Evolutionary conservation across 2,329 filamentous ascomycete species (phyloP).

Genomic region (Aspergillus brunneoviolaceus): DNA sequence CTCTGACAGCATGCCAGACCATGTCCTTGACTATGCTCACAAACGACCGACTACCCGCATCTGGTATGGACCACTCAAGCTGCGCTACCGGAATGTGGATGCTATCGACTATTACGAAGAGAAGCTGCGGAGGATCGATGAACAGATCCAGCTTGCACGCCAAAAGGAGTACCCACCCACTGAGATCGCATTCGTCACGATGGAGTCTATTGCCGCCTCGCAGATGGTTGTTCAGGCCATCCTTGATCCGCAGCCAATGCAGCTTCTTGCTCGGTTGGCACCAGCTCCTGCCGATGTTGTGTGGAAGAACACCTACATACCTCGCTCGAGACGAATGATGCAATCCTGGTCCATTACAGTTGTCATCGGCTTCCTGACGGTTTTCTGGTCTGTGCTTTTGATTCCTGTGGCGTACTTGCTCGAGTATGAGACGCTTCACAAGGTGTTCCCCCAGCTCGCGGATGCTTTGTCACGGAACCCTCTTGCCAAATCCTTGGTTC

Average conservation of each 20-base stretch:
- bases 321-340: slow-evolving; percentile 69
- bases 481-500: slow-evolving; percentile 72
- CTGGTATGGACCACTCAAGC: slow-evolving; percentile 72
- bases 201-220: slow-evolving; percentile 87
- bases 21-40: slow-evolving; percentile 47
- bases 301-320: slow-evolving; percentile 89
- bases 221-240: slow-evolving; percentile 97
- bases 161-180: slow-evolving; percentile 74
- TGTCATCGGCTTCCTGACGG: slow-evolving; percentile 76
- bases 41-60: slow-evolving; percentile 68
- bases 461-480: slow-evolving; percentile 66
- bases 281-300: slow-evolving; percentile 90
- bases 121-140: slow-evolving; percentile 74
- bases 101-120: slow-evolving; percentile 95
- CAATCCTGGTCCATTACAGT: slow-evolving; percentile 81
- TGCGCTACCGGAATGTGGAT: slow-evolving; percentile 74
- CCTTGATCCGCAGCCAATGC: slow-evolving; percentile 83
- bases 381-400: slow-evolving; percentile 85
- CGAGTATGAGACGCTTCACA: slow-evolving; percentile 75
- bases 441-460: slow-evolving; percentile 69
- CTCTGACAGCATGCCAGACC: slow-evolving; percentile 41
- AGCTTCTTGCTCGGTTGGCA: slow-evolving; percentile 79
- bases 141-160: slow-evolving; percentile 67
- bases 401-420: slow-evolving; percentile 75
- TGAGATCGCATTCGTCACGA: slow-evolving; percentile 90